Evolutionary conservation across 805 yeast genomes (phyloP).

Genomic region (Saturnispora diversa): DNA sequence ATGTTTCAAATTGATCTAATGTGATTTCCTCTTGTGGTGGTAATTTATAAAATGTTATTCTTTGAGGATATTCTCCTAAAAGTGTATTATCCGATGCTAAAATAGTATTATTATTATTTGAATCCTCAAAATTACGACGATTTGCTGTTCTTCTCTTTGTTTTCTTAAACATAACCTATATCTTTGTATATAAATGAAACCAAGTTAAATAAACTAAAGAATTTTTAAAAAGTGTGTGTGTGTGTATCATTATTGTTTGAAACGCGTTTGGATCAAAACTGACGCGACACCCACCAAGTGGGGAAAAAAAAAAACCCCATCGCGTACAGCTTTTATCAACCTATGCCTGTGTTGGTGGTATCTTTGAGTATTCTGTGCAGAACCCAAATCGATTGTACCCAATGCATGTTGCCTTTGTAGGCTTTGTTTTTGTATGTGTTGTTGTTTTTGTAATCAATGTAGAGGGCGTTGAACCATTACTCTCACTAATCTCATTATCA

Average conservation of each 20-base stretch:
- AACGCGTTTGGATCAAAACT: not conserved
- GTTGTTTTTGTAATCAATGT: not conserved
- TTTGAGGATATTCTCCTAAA: conserved; percentile 37
- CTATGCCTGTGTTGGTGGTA: too few species aligned
- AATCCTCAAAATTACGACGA: conserved; percentile 50
- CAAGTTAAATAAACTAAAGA: not conserved
- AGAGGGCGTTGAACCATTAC: conserved; percentile 4
- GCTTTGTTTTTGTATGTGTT: not conserved
- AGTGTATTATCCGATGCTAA: conserved; percentile 6
- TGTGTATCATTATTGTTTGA: conserved; percentile 1
- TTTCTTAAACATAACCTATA: conserved; percentile 55
- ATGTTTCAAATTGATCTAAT: conserved; percentile 82
- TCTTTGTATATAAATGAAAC: not conserved
- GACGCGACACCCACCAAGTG: too few species aligned
- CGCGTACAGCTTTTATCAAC: too few species aligned
- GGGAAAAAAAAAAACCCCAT: conserved; percentile 2
- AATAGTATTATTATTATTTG: conserved; percentile 17
- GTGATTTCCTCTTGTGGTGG: conserved; percentile 87
- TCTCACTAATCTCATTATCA: too few species aligned
- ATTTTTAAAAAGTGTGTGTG: not conserved
- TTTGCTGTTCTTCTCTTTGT: conserved; percentile 69
- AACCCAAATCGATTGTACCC: conserved; percentile 16
- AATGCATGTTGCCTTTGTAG: conserved; percentile 8
- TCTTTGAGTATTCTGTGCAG: conserved; percentile 12
- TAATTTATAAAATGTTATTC: conserved; percentile 63